Base-by-base conservation (phyloP, 495 filamentous ascomycete genomes). In the Staphylotrichum tortipilum region DNA sequence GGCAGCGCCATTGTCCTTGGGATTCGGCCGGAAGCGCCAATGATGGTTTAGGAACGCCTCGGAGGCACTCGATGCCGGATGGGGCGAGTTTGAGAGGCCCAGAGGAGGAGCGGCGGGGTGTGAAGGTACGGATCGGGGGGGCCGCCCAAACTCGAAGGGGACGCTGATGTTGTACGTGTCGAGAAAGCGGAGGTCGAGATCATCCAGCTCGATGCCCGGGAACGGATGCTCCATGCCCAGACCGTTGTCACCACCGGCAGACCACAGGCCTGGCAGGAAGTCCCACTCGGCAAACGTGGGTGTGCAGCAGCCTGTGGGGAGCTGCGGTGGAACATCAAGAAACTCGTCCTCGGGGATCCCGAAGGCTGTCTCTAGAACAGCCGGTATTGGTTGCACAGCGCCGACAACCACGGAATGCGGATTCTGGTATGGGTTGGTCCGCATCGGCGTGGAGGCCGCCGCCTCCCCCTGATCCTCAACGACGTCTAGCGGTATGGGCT, bases 241-340 rank as follows among this genome's bases (percentile, higher is more conserved):
- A 10, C 26, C 26, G 26, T 28, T 28, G 30, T 21, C 17, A 15
- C 19, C 18, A 17, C 26, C n/a, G 33, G 19, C 35, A 8, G 50
- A 52, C 50, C 50, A 52, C 24, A 46, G 50, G 5, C 50, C 50
- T 2, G 50, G 50, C 6, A 52, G 35, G 9, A 52, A 47, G 24
- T 52, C 38, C 50, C 43, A 46, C 21, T 46, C 30, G 2, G 43
- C 22, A 36, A 46, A 36, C 30, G 30, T 36, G 7, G 43, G 43
- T 11, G 31, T 46, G 43, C 18, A 35, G 12, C 21, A 46, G 3
- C 43, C 43, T 14, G 43, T 34, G 1, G 43, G 43, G 4, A 46
- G 43, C 19, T 46, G 28, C 3, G 31, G 43, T 15, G 31, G 43
- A 15, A 21, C 12, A 9, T 11, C 21, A 30, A 46, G 23, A 36